phyloP scores from a whole-genome alignment of 1,284 basidiomycete species.

The Megacollybia platyphylla region DNA sequence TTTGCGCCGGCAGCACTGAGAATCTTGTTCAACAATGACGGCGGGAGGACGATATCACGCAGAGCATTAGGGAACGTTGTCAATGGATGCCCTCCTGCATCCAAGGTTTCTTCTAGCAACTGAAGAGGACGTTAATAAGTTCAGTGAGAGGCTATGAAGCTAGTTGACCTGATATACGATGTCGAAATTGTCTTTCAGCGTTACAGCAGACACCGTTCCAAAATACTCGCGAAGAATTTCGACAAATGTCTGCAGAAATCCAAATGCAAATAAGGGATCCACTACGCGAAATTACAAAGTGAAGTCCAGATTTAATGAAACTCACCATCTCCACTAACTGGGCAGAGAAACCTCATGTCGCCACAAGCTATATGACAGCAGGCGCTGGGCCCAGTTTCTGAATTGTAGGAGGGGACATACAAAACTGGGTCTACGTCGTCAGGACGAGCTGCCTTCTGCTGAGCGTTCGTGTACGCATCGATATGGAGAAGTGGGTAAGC shows the following conservation, averaged over 20 bases:
- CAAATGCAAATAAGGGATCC: conserved; percentile 83
- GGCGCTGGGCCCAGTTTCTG: conserved; percentile 41
- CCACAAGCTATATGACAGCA: conserved; percentile 74
- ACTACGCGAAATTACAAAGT: conserved; percentile 28
- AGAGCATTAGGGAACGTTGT: conserved; percentile 91
- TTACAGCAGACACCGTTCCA: conserved; percentile 51
- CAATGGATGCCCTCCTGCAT: conserved; percentile 82
- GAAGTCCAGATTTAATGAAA: neutral
- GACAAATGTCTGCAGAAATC: conserved; percentile 78
- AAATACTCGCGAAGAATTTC: conserved; percentile 84
- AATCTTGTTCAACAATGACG: conserved; percentile 73
- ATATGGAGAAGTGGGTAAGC: conserved; percentile 80
- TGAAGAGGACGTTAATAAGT: conserved; percentile 15
- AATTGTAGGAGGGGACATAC: conserved; percentile 39
- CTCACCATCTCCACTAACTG: conserved; percentile 68
- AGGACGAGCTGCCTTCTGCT: conserved; percentile 38
- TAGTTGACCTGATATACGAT: conserved; percentile 80
- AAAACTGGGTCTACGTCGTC: conserved; percentile 61
- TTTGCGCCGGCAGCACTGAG: conserved; percentile 49
- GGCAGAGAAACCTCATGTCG: conserved; percentile 70
- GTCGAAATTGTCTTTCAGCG: conserved; percentile 89
- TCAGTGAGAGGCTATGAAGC: neutral
- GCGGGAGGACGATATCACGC: conserved; percentile 85
- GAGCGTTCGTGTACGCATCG: conserved; percentile 71
- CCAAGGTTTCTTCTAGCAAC: conserved; percentile 92